These are phyloP conservation scores for Aspergillus ibericus DNA, from an alignment of 2,329 filamentous ascomycete genomes.

Conservation along the genomic window DNA sequence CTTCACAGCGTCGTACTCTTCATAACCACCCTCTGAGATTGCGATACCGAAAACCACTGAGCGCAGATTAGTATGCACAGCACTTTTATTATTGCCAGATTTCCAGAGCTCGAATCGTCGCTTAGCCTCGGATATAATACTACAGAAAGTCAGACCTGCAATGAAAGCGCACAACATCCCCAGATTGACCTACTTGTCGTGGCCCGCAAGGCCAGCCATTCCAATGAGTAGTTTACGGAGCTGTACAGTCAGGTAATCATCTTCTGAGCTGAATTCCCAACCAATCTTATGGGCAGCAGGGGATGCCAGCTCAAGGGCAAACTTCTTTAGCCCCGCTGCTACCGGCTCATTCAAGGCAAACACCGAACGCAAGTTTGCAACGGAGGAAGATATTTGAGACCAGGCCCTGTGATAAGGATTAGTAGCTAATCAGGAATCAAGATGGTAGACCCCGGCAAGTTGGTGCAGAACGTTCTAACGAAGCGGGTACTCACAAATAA, in stretches of 20 bases:
- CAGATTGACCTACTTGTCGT: constrained; percentile 62
- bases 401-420: constrained; percentile 61
- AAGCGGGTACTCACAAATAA: constrained; percentile 64
- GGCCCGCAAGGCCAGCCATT: constrained; percentile 72
- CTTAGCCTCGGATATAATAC: constrained; percentile 70
- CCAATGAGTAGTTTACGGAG: constrained; percentile 78
- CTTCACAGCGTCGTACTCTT: constrained; percentile 73
- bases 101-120: constrained; percentile 79
- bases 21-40: constrained; percentile 68
- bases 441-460: background rate
- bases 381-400: constrained; percentile 76
- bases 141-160: constrained; percentile 32
- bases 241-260: constrained; percentile 79
- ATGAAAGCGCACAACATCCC: background rate
- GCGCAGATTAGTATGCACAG: constrained; percentile 80
- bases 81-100: constrained; percentile 61
- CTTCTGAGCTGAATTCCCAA: constrained; percentile 76
- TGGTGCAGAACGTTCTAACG: background rate
- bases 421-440: constrained; percentile 6
- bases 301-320: constrained; percentile 73
- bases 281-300: constrained; percentile 76
- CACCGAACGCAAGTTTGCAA: constrained; percentile 76
- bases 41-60: constrained; percentile 76
- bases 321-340: constrained; percentile 71
- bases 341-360: constrained; percentile 76